phyloP scores from a whole-genome alignment of 768 basidiomycete species.

The Wakefieldia striispora region DNA sequence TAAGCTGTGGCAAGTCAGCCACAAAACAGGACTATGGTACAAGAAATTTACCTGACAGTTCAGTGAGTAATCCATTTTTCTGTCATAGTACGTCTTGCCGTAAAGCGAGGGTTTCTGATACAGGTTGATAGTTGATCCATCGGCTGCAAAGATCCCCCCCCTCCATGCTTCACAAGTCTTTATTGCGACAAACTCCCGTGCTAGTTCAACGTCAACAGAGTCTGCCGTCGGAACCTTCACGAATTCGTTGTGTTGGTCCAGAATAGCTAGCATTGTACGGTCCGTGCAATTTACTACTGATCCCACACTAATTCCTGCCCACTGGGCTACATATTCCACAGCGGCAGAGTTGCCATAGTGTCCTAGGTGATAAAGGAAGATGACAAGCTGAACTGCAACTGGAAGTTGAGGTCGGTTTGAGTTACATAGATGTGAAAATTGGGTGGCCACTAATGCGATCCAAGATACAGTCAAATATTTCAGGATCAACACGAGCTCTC shows the following conservation, averaged over 20 bases:
- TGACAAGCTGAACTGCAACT: too few relatives aligned
- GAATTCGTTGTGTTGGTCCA: background rate
- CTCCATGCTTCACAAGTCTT: constrained; percentile 23
- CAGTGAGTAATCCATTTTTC: constrained; percentile 14
- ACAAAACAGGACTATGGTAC: background rate
- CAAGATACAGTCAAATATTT: too few relatives aligned
- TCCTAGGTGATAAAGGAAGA: too few relatives aligned
- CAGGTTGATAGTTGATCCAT: constrained; percentile 31
- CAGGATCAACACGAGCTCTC: too few relatives aligned
- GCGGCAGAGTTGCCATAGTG: too few relatives aligned
- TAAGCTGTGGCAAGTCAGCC: too few relatives aligned
- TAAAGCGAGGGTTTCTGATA: constrained; percentile 7
- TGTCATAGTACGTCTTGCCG: constrained; percentile 10
- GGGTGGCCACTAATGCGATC: too few relatives aligned
- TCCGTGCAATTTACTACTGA: background rate
- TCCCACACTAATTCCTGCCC: too few relatives aligned
- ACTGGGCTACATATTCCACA: too few relatives aligned
- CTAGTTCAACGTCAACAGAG: background rate
- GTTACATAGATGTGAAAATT: too few relatives aligned
- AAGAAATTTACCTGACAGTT: constrained; percentile 15
- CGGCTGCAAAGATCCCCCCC: constrained; percentile 36
- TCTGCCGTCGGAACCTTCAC: background rate
- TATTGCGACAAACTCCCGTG: background rate
- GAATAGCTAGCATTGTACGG: background rate
- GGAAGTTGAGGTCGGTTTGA: too few relatives aligned